Conservation (phyloP, 2,329 filamentous ascomycete genomes). For the Penicillium sp. region DNA sequence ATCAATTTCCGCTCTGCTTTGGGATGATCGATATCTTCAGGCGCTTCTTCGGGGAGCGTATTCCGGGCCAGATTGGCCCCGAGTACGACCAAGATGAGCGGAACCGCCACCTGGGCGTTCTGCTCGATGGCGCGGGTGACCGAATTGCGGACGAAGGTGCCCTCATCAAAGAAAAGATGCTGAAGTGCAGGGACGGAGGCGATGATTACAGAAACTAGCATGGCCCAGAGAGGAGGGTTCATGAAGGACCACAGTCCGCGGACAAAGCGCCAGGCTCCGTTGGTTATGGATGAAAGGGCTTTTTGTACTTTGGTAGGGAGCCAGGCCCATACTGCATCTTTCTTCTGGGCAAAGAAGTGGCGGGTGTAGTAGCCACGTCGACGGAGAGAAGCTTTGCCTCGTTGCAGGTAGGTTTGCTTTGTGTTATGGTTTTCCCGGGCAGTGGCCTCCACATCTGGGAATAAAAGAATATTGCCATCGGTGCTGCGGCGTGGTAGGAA, state of each 20-base stretch:
- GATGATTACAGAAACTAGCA: constrained; percentile 87
- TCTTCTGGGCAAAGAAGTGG: constrained; percentile 22
- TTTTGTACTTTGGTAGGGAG: constrained; percentile 58
- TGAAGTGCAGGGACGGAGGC: constrained; percentile 85
- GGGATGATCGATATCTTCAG: constrained; percentile 68
- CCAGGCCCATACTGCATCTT: constrained; percentile 42
- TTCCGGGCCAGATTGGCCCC: constrained; percentile 93
- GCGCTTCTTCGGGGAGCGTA: constrained; percentile 70
- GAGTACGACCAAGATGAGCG: constrained; percentile 90
- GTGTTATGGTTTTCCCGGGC: constrained; percentile 23
- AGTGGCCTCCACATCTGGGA: constrained; percentile 44
- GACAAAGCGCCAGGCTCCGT: constrained; percentile 53
- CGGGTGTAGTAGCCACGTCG: constrained; percentile 20
- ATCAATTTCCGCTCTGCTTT: constrained; percentile 73
- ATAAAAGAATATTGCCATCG: constrained; percentile 61
- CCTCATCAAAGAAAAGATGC: constrained; percentile 80
- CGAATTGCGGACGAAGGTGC: constrained; percentile 88
- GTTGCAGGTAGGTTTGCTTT: constrained; percentile 31
- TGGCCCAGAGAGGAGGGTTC: constrained; percentile 97
- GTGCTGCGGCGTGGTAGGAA: constrained; percentile 42
- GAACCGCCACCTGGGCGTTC: constrained; percentile 87
- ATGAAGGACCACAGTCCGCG: constrained; percentile 86
- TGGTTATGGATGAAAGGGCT: constrained; percentile 45
- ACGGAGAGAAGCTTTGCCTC: constrained; percentile 25
- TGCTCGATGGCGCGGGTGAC: constrained; percentile 85